Conservation (phyloP, 805 yeast species). For the Candida michaelii region DNA sequence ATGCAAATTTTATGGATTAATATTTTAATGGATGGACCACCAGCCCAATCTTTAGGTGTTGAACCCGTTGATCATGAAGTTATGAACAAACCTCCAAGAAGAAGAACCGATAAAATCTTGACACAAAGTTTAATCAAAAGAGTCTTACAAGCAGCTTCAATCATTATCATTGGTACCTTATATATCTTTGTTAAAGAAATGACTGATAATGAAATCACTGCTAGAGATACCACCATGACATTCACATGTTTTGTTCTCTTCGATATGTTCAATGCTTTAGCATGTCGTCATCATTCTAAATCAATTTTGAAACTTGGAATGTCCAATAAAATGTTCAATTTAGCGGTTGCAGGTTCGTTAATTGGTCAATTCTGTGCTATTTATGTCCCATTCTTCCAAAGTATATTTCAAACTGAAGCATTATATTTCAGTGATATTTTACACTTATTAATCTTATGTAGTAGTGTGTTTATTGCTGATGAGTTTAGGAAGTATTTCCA, state of each 20-base stretch:
- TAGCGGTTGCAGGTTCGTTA: slow-evolving; percentile 85
- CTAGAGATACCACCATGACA: slow-evolving; percentile 98
- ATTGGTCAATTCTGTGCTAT: slow-evolving; percentile 92
- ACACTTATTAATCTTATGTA: slow-evolving; percentile 61
- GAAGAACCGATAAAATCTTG: slow-evolving; percentile 79
- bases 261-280: slow-evolving; percentile 95
- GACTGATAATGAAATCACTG: slow-evolving; percentile 78
- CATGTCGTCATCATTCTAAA: slow-evolving; percentile 87
- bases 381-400: slow-evolving; percentile 89
- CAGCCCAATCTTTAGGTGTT: slow-evolving; percentile 96
- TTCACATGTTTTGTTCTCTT: slow-evolving; percentile 94
- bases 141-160: slow-evolving; percentile 70
- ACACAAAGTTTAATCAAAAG: slow-evolving; percentile 68
- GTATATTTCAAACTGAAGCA: slow-evolving; percentile 93
- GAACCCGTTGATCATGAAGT: slow-evolving; percentile 97
- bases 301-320: slow-evolving; percentile 82
- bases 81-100: slow-evolving; percentile 95
- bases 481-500: slow-evolving; percentile 64
- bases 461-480: slow-evolving; percentile 83
- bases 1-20: slow-evolving; percentile 99
- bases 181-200: slow-evolving; percentile 84
- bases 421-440: slow-evolving; percentile 67
- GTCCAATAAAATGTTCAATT: slow-evolving; percentile 85
- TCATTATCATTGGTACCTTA: slow-evolving; percentile 83
- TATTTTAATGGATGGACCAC: slow-evolving; percentile 98